Conservation (phyloP, 257 asterid genomes). For the Nicotiana knightiana region DNA sequence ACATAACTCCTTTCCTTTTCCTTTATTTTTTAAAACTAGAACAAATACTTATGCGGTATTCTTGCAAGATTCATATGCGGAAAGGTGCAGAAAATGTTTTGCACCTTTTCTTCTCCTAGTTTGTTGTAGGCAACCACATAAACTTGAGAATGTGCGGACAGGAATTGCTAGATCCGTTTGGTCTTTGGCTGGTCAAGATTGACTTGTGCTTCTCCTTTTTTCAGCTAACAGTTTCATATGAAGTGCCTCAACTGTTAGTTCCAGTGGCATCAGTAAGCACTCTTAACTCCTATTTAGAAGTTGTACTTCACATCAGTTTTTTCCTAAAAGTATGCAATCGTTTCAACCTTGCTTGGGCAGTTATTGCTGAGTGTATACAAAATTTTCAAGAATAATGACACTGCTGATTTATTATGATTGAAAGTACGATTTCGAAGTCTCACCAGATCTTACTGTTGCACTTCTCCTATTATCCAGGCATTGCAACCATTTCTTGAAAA, state of each 20-base stretch:
- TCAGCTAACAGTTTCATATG: slow-evolving; percentile 95
- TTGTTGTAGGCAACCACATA: neutral
- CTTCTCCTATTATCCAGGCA: slow-evolving; percentile 41
- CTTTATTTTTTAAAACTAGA: neutral
- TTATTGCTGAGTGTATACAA: neutral
- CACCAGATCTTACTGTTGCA: neutral
- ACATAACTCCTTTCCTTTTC: slow-evolving; percentile 1
- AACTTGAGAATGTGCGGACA: neutral
- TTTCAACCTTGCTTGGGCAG: neutral
- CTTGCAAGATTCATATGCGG: neutral
- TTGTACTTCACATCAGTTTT: neutral
- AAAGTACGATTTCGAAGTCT: neutral
- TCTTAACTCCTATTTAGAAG: neutral
- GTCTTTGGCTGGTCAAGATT: neutral
- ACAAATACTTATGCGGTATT: neutral
- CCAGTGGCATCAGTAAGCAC: slow-evolving; percentile 92
- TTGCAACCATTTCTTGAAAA: slow-evolving; percentile 70
- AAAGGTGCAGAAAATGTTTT: neutral
- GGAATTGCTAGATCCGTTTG: neutral
- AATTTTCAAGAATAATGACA: neutral
- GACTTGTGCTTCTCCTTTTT: slow-evolving; percentile 16
- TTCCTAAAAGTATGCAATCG: neutral
- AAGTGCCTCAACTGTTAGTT: slow-evolving; percentile 74
- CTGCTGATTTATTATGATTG: neutral
- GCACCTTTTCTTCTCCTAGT: neutral